Evolutionary conservation across 2,329 filamentous ascomycete species (phyloP), one percentile per base, ranked within the genome.

Genomic region (Fusarium irregulare): DNA sequence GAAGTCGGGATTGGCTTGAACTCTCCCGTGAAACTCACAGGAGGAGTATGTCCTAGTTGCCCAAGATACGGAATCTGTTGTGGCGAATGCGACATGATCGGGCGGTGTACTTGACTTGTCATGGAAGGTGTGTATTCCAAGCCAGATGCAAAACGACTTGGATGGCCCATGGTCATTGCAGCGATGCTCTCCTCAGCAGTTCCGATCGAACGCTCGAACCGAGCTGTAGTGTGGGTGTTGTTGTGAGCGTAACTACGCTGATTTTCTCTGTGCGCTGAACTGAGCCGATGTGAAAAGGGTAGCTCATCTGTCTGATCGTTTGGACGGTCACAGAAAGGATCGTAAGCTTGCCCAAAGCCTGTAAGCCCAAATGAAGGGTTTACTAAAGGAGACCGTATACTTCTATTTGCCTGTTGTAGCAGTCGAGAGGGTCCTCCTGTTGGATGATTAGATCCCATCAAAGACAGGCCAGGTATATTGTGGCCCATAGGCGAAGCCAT

Each of bases 131-230:
- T 50, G 34, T 50, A 34, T 41, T 44, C 41, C 41, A 58, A n/a
- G 10, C 50, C 25, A 23, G 42, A 42, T 3, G 28, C 12, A 10
- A 25, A 10, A 8, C 56, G 54, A 10, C 30, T 41, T n/a, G 46
- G 45, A 21, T 51, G 48, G 12, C 23, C 10, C 27, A 48, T 51
- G 16, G 47, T 16, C 42, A 64, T 56, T 5, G 56, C 45, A 10
- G 56, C 67, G 18, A 68, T 73, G 6, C 66, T 61, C 18, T 68
- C 70, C 14, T 72, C 62, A 10, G 66, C 57, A 7, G 59, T 71
- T n/a, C 58, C 59, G 5, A 48, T 25, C 42, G 50, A 53, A 21
- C 49, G 30, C n/a, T 68, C 68, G 21, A 71, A 68, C 2, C 56
- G 62, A 34, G 59, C 66, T 14, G 48, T 46, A 13, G 63, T 56